phyloP scores from a whole-genome alignment of 495 filamentous ascomycete species.

The Daldinia grandis region DNA sequence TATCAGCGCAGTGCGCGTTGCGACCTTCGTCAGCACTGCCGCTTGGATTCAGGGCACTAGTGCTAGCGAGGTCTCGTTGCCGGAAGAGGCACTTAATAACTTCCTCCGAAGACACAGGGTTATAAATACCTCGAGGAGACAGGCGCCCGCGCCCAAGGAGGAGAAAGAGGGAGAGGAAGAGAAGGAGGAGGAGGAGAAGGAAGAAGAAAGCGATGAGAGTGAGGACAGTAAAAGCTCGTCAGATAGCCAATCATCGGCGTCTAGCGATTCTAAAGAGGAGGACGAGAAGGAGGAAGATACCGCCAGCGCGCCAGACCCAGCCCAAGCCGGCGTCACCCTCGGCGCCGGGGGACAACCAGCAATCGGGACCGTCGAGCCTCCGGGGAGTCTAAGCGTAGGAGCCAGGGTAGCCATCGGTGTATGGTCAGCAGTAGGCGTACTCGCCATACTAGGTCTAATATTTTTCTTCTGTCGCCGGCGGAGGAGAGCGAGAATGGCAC shows the following conservation, averaged over 20 bases:
- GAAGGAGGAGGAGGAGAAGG: conserved; percentile 3
- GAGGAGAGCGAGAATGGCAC: conserved; percentile 15
- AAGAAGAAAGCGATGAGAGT: not conserved
- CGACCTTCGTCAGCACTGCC: conserved; percentile 40
- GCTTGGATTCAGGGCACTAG: conserved; percentile 38
- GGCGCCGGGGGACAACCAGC: conserved; percentile 21
- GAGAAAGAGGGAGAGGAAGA: conserved; percentile 8
- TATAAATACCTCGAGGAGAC: conserved; percentile 5
- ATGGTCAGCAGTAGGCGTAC: conserved; percentile 30
- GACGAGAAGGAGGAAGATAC: conserved; percentile 2
- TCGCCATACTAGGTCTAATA: conserved; percentile 14
- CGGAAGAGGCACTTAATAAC: conserved; percentile 36
- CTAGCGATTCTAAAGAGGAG: conserved; percentile 8
- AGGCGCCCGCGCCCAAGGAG: conserved; percentile 1
- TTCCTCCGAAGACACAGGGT: conserved; percentile 33
- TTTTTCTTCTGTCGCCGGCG: conserved; percentile 34
- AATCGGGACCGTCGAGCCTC: conserved; percentile 26
- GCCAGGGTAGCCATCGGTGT: conserved; percentile 35
- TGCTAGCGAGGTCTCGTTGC: conserved; percentile 31
- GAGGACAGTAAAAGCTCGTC: conserved; percentile 4
- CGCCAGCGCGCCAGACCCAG: not conserved
- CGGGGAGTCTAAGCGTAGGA: conserved; percentile 22
- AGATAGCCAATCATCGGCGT: not conserved
- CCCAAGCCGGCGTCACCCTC: conserved; percentile 24
- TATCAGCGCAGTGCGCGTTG: conserved; percentile 41